Evolutionary conservation across 331 rosid genomes (phyloP).

Genomic region (Phaseolus coccineus): DNA sequence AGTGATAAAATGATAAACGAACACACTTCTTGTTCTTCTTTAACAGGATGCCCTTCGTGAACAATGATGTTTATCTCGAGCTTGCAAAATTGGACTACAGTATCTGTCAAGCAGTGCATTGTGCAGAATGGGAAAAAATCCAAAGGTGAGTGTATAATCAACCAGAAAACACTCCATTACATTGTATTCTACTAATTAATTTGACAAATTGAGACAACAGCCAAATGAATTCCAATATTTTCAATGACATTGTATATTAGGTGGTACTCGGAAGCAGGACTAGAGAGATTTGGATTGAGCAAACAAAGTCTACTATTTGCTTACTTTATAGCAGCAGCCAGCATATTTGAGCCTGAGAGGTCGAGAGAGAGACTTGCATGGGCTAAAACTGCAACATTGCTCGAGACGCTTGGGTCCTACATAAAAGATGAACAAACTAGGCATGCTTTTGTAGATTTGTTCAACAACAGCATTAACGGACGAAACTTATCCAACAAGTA

Average conservation of each 20-base stretch:
- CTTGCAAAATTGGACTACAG: conserved; percentile 84
- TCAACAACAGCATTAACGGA: conserved; percentile 42
- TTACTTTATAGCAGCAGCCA: conserved; percentile 70
- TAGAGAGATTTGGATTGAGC: conserved; percentile 66
- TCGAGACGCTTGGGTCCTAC: conserved; percentile 52
- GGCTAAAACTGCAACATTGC: conserved; percentile 67
- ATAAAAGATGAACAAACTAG: conserved; percentile 43
- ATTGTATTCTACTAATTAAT: background rate
- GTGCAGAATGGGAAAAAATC: conserved; percentile 67
- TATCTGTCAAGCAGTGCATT: conserved; percentile 75
- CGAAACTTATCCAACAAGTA: conserved; percentile 49
- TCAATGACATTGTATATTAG: conserved; percentile 44
- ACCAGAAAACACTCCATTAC: background rate
- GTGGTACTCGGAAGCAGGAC: conserved; percentile 72
- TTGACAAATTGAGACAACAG: background rate
- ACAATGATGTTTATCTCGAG: conserved; percentile 72
- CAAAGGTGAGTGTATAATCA: conserved; percentile 56
- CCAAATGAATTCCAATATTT: background rate
- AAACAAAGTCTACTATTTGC: conserved; percentile 53
- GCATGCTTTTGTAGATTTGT: conserved; percentile 52
- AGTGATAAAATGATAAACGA: background rate
- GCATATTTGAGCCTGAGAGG: conserved; percentile 75
- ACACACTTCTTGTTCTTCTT: background rate
- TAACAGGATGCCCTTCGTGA: conserved; percentile 75
- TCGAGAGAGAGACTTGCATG: conserved; percentile 76